A percentile compares a stretch with the other conserved stretches of the same genome.
Conservation (phyloP, 345 rosid species). For the Acer campestre region DNA sequence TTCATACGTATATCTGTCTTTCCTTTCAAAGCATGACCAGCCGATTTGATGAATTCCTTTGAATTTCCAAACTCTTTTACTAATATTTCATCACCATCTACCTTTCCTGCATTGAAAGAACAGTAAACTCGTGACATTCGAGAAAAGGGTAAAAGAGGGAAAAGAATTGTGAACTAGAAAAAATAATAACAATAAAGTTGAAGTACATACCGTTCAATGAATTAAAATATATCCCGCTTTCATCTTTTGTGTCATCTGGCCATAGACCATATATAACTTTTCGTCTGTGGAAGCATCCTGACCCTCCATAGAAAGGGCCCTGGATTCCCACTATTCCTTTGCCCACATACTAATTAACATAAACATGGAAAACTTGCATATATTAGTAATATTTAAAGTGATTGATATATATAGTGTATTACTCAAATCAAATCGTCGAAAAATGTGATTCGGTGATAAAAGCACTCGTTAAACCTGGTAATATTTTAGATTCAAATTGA, state of each 20-base stretch:
- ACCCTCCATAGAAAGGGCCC: conserved; percentile 51
- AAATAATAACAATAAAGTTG: too few species aligned
- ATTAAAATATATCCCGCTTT: conserved; percentile 17
- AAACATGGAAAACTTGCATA: neutral
- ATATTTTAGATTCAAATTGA: too few species aligned
- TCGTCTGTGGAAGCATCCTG: conserved; percentile 67
- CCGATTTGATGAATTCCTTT: conserved; percentile 41
- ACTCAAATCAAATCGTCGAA: too few species aligned
- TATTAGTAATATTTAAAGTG: neutral
- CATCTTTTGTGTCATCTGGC: conserved; percentile 27
- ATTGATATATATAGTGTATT: too few species aligned
- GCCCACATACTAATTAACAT: conserved; percentile 22
- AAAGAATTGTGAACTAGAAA: too few species aligned
- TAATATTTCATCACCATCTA: conserved; percentile 7
- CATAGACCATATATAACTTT: conserved; percentile 59
- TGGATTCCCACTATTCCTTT: conserved; percentile 57
- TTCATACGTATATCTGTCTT: conserved; percentile 10
- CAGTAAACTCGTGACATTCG: too few species aligned
- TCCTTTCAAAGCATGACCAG: conserved; percentile 45
- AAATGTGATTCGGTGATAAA: too few species aligned
- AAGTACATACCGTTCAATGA: conserved; percentile 17
- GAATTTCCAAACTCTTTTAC: conserved; percentile 49
- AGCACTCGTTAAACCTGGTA: too few species aligned
- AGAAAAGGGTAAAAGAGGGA: neutral
- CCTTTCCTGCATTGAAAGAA: conserved; percentile 21